A percentile compares a stretch with the other conserved stretches of the same genome.
Evolutionary conservation across 176 grass and related monocot genomes (phyloP).

Genomic region (Eragrostis curvula): DNA sequence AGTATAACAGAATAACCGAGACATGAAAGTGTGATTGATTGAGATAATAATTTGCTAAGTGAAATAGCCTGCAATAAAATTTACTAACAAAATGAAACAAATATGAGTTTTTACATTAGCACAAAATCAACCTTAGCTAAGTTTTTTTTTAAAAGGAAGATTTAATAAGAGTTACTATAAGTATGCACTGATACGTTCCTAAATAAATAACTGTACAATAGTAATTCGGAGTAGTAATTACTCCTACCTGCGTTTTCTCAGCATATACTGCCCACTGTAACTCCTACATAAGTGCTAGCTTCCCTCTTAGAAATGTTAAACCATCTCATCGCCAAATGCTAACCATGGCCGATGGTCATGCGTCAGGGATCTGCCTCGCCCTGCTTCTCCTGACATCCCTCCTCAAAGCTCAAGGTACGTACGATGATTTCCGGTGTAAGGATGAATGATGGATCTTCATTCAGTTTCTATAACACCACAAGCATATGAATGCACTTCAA

Average conservation of each 20-base stretch:
- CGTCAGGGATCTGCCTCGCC: neutral
- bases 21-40: too few species aligned
- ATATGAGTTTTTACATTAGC: too few species aligned
- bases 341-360: neutral
- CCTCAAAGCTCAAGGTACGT: neutral
- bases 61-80: too few species aligned
- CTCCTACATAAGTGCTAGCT: neutral
- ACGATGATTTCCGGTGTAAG: neutral
- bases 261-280: neutral
- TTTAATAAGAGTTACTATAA: too few species aligned
- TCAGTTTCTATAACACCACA: neutral
- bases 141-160: too few species aligned
- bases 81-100: too few species aligned
- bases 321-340: neutral
- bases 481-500: neutral
- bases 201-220: too few species aligned
- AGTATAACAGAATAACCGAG: too few species aligned
- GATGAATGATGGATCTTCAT: too few species aligned
- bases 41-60: too few species aligned
- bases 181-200: neutral
- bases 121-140: too few species aligned
- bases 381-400: neutral
- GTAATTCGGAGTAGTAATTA: neutral
- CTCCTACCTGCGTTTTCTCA: neutral
- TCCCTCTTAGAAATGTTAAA: too few species aligned